Percentiles rank a stretch among this genome's conserved stretches.
phyloP scores from a whole-genome alignment of 345 rosid genomes.

The Aethionema arabicum region DNA sequence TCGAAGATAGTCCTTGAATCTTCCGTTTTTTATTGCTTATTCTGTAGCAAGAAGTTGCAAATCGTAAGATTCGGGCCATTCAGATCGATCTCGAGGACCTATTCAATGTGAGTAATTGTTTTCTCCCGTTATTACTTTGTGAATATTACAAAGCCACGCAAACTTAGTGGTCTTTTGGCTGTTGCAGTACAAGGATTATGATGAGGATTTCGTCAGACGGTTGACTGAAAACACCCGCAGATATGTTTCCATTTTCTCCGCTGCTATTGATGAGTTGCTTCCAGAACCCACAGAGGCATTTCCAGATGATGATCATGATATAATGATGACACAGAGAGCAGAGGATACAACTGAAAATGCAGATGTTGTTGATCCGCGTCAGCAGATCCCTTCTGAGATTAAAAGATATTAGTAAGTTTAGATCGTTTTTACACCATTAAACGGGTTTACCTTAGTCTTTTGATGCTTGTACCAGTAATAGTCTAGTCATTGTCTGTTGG shows the following conservation, averaged over 20 bases:
- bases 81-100: conserved; percentile 83
- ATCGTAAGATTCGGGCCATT: conserved; percentile 68
- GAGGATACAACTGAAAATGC: conserved; percentile 58
- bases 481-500: conserved; percentile 6
- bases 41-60: conserved; percentile 82
- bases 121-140: neutral
- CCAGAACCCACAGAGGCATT: conserved; percentile 89
- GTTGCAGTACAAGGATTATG: conserved; percentile 62
- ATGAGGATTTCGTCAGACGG: conserved; percentile 66
- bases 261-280: conserved; percentile 76
- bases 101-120: conserved; percentile 51
- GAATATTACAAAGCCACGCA: conserved; percentile 11
- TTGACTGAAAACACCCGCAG: conserved; percentile 90
- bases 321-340: conserved; percentile 86
- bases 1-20: conserved; percentile 18
- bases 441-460: neutral
- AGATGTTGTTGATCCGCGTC: conserved; percentile 66
- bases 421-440: neutral
- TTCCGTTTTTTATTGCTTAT: neutral
- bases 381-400: conserved; percentile 86
- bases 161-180: conserved; percentile 11
- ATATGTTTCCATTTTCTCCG: conserved; percentile 66
- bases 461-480: neutral
- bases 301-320: conserved; percentile 85
- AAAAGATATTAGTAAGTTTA: conserved; percentile 80